Evolutionary conservation across 345 rosid genomes (phyloP).

Genomic region (Pugionium dolabratum): DNA sequence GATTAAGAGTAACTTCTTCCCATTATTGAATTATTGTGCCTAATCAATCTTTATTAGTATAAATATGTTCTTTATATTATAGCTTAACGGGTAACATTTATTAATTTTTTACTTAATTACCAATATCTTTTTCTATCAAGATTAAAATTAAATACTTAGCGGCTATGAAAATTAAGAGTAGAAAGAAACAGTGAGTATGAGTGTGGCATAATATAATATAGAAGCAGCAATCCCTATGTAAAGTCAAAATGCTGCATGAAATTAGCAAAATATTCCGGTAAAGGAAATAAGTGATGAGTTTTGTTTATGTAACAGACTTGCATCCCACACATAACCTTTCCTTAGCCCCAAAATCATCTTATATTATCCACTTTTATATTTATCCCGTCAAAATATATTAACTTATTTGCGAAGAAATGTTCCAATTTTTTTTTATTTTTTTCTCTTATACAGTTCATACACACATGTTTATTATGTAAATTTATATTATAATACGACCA

Average conservation of each 20-base stretch:
- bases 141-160: background rate
- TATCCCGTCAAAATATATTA: background rate
- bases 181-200: constrained; percentile 2
- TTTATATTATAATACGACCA: too few species aligned
- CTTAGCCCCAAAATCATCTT: constrained; percentile 19
- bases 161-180: background rate
- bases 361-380: background rate
- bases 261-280: constrained; percentile 40
- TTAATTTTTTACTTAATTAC: constrained; percentile 6
- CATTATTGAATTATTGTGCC: constrained; percentile 37
- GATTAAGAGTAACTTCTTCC: constrained; percentile 43
- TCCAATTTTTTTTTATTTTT: background rate
- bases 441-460: background rate
- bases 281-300: constrained; percentile 27
- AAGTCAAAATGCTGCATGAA: constrained; percentile 38
- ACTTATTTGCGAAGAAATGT: background rate
- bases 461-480: background rate
- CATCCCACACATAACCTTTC: constrained; percentile 32
- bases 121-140: constrained; percentile 1
- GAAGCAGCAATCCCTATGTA: constrained; percentile 39
- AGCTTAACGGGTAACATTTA: constrained; percentile 15
- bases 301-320: constrained; percentile 36
- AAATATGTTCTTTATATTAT: too few species aligned
- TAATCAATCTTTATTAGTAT: constrained; percentile 25
- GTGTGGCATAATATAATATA: constrained; percentile 8